A percentile compares a stretch with the other conserved stretches of the same genome.
Conservation (phyloP, 2,329 filamentous ascomycete genomes). For the Xylaria arbuscula region DNA sequence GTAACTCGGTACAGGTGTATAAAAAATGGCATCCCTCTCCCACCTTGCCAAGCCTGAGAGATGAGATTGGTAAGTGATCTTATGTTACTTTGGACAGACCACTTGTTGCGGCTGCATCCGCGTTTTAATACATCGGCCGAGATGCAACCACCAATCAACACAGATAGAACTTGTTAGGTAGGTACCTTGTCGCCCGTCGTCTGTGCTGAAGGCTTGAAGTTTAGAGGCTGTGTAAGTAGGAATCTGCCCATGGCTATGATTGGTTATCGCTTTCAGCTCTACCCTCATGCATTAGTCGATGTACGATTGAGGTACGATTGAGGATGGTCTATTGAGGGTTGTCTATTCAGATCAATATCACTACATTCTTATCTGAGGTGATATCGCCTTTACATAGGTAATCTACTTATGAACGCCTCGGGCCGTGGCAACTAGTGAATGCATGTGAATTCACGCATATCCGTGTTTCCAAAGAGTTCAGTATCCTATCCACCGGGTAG, state of each 20-base stretch:
- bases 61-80: too few species aligned
- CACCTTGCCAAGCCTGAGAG: too few species aligned
- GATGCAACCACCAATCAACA: neutral
- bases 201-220: neutral
- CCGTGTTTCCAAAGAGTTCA: neutral
- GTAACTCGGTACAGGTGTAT: too few species aligned
- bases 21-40: too few species aligned
- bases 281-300: neutral
- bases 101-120: too few species aligned
- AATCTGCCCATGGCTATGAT: constrained; percentile 9
- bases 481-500: neutral
- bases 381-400: neutral
- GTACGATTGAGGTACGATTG: neutral
- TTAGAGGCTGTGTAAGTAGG: neutral
- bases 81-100: too few species aligned
- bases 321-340: too few species aligned
- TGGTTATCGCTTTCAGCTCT: constrained; percentile 17
- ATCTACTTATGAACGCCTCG: neutral
- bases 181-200: neutral
- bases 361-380: neutral
- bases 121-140: neutral
- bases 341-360: neutral
- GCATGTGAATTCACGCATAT: neutral
- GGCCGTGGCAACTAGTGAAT: neutral
- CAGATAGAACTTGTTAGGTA: neutral